Evolutionary conservation across 2,329 filamentous ascomycete genomes (phyloP), one percentile per base, ranked within the genome.

Genomic region (Stagonosporopsis vannaccii): DNA sequence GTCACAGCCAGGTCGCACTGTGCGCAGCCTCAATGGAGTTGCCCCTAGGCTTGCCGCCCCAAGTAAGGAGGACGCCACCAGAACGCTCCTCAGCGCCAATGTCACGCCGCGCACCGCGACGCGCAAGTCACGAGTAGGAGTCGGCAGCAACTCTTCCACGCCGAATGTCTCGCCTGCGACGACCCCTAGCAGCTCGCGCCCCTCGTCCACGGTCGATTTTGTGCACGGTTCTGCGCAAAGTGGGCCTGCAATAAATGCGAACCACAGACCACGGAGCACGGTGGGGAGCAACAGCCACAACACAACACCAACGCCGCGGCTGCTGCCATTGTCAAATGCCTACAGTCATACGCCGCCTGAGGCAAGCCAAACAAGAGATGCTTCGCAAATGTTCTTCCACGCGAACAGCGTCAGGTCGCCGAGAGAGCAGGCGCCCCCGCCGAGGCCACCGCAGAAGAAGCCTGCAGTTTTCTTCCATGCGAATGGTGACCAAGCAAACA

Each of bases 321-420:
- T 66, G 28, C 60, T 66, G 15, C 63, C 63, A n/a, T 55, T 67
- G 25, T 60, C 62, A 8, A 74, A 61, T 50, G 49, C 63, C 11
- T 69, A 73, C 57, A 69, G 51, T 15, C 55, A 65, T 25, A 43
- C 61, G 2, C 57, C 66, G 58, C 48, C 75, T 67, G 73, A 75
- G 22, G 30, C 52, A 3, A 68, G 63, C 23, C 61, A 58, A 13
- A 49, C 61, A 12, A 62, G 64, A 41, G 73, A 71, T 41, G 68
- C 70, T 33, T 77, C 77, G 19, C 77, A 88, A 49, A 94, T 92
- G 79, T 98, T 98, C 82, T 97, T 99, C 75, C 93, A 96, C 73
- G 95, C 93, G 25, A 91, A 88, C 73, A 91, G 97, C 65, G 90
- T 84, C 35, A 55, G 73, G 67, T 59, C 66, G 37, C 52, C 70